A percentile compares a stretch with the other conserved stretches of the same genome.
These are phyloP conservation scores for Daldinia sp. DNA, from an alignment of 2,329 filamentous ascomycete genomes.

Conservation along the genomic window DNA sequence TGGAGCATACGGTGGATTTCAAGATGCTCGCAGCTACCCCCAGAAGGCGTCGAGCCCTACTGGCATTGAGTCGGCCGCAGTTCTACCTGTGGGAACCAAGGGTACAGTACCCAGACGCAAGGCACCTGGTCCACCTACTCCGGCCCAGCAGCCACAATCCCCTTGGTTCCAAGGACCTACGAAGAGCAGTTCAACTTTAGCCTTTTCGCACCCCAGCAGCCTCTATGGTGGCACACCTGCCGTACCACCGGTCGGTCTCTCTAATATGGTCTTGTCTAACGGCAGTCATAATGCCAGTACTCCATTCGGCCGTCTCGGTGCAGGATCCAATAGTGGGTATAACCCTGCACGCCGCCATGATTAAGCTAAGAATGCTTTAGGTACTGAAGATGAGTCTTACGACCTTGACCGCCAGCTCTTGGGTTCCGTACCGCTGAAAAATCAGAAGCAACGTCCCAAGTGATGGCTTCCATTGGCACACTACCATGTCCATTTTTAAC, in stretches of 20 bases:
- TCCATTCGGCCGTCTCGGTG: constrained; percentile 46
- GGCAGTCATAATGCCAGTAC: constrained; percentile 48
- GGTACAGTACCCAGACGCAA: constrained; percentile 13
- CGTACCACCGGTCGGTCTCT: constrained; percentile 25
- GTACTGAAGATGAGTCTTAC: constrained; percentile 43
- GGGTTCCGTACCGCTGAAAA: constrained; percentile 43
- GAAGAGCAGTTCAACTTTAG: constrained; percentile 48
- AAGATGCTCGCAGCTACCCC: constrained; percentile 14
- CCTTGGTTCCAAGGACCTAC: constrained; percentile 38
- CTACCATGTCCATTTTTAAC: background rate
- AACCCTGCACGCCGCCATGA: constrained; percentile 49
- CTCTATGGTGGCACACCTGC: constrained; percentile 62
- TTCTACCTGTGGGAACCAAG: constrained; percentile 22
- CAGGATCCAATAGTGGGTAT: constrained; percentile 44
- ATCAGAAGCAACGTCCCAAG: constrained; percentile 44
- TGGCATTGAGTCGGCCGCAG: constrained; percentile 24
- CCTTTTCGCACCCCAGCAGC: constrained; percentile 64
- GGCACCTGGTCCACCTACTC: constrained; percentile 18
- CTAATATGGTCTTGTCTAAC: constrained; percentile 46
- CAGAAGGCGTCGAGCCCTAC: constrained; percentile 23
- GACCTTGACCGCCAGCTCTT: constrained; percentile 48
- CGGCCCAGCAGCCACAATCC: constrained; percentile 39
- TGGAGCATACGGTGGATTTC: constrained; percentile 9
- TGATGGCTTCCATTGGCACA: constrained; percentile 30
- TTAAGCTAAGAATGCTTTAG: constrained; percentile 43